These are phyloP conservation scores for Coccomyxa subellipsoidea DNA, from an alignment of 163 green algal species.

Conservation along the genomic window DNA sequence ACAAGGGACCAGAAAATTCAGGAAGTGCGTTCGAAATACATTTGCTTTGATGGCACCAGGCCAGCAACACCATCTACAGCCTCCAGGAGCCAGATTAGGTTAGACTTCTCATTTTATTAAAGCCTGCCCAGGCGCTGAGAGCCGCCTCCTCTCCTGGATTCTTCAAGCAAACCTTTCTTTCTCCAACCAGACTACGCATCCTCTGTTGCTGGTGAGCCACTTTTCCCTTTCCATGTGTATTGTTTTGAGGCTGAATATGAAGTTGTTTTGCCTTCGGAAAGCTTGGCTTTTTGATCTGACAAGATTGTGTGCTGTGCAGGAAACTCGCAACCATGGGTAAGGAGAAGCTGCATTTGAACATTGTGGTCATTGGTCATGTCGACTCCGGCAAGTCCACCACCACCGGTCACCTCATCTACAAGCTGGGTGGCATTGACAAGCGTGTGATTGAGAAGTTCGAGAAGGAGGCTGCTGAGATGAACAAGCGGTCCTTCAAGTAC, in stretches of 20 bases:
- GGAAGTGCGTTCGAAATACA: no score
- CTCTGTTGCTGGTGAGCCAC: neutral
- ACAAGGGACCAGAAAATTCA: no score
- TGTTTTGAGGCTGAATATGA: neutral
- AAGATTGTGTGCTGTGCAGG: neutral
- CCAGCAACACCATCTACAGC: no score
- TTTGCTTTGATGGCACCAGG: no score
- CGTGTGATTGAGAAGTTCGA: constrained; percentile 86
- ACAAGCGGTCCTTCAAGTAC: constrained; percentile 96
- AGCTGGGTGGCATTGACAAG: constrained; percentile 98
- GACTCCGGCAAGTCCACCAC: constrained; percentile 95
- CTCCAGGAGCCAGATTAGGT: no score
- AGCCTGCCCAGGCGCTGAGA: no score
- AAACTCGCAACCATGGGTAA: constrained; percentile 28
- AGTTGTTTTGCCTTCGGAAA: neutral
- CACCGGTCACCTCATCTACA: constrained; percentile 95
- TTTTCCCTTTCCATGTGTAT: no score
- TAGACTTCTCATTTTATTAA: no score
- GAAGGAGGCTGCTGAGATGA: constrained; percentile 94
- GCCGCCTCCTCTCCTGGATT: no score
- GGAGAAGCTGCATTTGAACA: constrained; percentile 44
- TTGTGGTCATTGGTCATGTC: constrained; percentile 74
- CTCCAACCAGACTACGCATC: no score
- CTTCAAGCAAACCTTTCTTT: no score
- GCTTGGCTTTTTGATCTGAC: neutral